A percentile compares a stretch with the other conserved stretches of the same genome.
phyloP scores from a whole-genome alignment of 164 flowering plant species.

The Aristolochia fimbriata region DNA sequence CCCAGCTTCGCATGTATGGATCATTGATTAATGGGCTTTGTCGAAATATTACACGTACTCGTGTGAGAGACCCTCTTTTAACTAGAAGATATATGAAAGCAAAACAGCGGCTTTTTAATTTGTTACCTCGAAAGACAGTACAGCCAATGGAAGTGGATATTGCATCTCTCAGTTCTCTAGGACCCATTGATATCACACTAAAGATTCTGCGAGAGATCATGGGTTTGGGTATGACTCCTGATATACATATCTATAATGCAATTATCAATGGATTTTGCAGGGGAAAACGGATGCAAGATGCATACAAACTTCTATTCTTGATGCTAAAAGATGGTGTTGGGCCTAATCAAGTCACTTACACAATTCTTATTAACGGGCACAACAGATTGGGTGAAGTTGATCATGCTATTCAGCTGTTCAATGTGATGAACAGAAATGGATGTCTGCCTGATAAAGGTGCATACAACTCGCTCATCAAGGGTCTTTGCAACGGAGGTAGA shows the following conservation, averaged over 20 bases:
- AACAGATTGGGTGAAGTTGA: conserved; percentile 28
- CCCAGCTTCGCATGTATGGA: conserved; percentile 28
- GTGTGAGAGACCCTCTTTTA: conserved; percentile 10
- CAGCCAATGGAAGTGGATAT: conserved; percentile 2
- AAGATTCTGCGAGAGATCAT: conserved; percentile 21
- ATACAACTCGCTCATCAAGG: conserved; percentile 37
- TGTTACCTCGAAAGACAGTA: conserved; percentile 21
- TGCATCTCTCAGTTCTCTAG: conserved; percentile 1
- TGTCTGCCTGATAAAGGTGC: conserved; percentile 33
- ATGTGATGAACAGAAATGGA: conserved; percentile 34
- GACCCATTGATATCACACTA: conserved; percentile 14
- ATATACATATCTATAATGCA: conserved; percentile 37
- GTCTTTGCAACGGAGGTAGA: conserved; percentile 36
- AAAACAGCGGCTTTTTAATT: conserved; percentile 22
- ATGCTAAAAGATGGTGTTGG: conserved; percentile 31
- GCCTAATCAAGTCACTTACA: conserved; percentile 54
- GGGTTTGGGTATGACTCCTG: conserved; percentile 18
- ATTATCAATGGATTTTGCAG: conserved; percentile 38
- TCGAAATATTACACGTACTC: conserved; percentile 19
- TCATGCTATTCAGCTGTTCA: conserved; percentile 34
- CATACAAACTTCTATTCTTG: conserved; percentile 25
- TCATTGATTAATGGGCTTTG: conserved; percentile 40
- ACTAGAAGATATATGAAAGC: conserved; percentile 11
- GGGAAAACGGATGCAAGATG: conserved; percentile 31
- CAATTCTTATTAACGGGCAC: conserved; percentile 46